phyloP scores from a whole-genome alignment of 2,329 filamentous ascomycete species.

The Pyrenophora graminea region DNA sequence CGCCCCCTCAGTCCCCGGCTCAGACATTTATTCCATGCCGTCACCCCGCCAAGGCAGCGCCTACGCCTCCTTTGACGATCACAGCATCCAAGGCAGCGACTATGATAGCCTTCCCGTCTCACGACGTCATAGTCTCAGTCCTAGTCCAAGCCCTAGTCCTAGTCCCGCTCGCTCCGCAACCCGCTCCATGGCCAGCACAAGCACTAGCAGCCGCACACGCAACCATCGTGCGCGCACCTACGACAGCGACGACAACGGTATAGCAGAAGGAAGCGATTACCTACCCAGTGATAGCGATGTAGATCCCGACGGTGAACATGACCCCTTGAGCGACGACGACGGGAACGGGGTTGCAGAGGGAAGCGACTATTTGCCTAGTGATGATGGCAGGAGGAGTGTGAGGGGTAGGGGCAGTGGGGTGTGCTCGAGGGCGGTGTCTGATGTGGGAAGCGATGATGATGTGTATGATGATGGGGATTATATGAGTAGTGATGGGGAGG shows the following conservation, averaged over 20 bases:
- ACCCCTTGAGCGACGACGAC: neutral
- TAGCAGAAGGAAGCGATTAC: slow-evolving; percentile 6
- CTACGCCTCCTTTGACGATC: no score
- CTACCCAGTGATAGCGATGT: slow-evolving; percentile 1
- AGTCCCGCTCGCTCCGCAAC: no score
- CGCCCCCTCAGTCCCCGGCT: neutral
- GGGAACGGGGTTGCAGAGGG: neutral
- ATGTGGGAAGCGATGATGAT: neutral
- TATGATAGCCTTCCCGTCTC: neutral
- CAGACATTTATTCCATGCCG: neutral
- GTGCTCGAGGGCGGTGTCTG: no score
- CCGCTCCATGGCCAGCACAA: no score
- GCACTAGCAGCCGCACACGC: no score
- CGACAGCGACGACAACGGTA: slow-evolving; percentile 5
- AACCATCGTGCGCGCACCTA: no score
- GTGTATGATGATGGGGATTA: slow-evolving; percentile 1
- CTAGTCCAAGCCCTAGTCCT: no score
- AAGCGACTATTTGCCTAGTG: neutral
- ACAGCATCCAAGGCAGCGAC: neutral
- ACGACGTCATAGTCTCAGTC: neutral
- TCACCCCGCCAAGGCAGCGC: neutral
- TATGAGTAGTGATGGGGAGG: neutral
- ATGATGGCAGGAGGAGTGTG: neutral
- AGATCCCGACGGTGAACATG: slow-evolving; percentile 1
- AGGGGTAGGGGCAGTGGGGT: neutral